Conservation (phyloP, 805 yeast genomes). For the Starmerella apis region DNA sequence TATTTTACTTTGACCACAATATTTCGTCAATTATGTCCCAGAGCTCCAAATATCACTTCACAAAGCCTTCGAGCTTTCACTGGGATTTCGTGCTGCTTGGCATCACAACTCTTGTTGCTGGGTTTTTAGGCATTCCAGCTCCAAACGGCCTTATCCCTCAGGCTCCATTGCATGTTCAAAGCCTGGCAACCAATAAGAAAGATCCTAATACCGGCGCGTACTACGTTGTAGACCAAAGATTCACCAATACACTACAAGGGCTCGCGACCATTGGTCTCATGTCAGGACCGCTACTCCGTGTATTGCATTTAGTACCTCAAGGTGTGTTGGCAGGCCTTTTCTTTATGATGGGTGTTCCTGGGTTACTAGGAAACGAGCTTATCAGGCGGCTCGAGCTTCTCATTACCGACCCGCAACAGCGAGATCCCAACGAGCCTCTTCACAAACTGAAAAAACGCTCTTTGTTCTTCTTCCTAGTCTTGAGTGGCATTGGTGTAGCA, state of each 20-base stretch:
- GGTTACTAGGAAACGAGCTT: conserved; percentile 57
- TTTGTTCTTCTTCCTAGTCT: conserved; percentile 44
- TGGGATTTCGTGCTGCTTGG: conserved; percentile 85
- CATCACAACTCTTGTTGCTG: conserved; percentile 74
- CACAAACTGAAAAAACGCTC: conserved; percentile 30
- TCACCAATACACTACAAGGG: conserved; percentile 80
- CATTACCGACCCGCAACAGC: conserved; percentile 45
- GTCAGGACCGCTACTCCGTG: conserved; percentile 75
- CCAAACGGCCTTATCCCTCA: conserved; percentile 97
- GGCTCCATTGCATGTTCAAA: conserved; percentile 84
- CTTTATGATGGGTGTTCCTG: conserved; percentile 84
- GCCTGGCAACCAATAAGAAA: conserved; percentile 41
- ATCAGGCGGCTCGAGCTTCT: conserved; percentile 52
- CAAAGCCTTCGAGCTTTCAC: conserved; percentile 83
- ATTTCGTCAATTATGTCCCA: conserved; percentile 91
- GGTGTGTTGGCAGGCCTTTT: conserved; percentile 87
- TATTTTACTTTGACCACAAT: conserved; percentile 92
- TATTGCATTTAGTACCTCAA: conserved; percentile 79
- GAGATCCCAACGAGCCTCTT: conserved; percentile 31
- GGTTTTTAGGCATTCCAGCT: conserved; percentile 83
- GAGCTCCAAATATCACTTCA: conserved; percentile 64
- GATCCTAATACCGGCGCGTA: conserved; percentile 18
- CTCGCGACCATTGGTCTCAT: conserved; percentile 72
- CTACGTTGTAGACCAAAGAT: conserved; percentile 75
- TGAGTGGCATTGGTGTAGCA: conserved; percentile 58